Percentiles rank a stretch among this genome's conserved stretches.
These are phyloP conservation scores for Lecanicillium sp. DNA, from an alignment of 2,329 filamentous ascomycete species.

Conservation along the genomic window DNA sequence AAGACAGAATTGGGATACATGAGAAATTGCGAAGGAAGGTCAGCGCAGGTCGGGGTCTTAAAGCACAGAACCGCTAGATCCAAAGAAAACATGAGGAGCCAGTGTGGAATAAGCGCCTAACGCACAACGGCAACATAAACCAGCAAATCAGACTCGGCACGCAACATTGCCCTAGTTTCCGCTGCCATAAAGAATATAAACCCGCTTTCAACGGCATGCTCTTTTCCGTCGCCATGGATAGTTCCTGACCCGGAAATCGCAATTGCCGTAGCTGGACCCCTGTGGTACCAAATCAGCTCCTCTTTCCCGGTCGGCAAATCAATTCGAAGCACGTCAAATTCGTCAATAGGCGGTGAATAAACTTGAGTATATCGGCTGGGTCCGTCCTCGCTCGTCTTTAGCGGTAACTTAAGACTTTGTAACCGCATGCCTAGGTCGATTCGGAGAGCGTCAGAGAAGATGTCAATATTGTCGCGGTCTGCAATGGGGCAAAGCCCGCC, in stretches of 20 bases:
- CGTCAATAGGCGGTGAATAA: neutral
- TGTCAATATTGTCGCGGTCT: slow-evolving; percentile 54
- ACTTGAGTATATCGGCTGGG: neutral
- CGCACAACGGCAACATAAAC: neutral
- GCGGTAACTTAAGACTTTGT: slow-evolving; percentile 43
- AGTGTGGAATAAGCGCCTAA: too few species aligned
- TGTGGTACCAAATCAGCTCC: neutral
- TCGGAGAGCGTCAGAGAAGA: slow-evolving; percentile 54
- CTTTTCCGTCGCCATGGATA: neutral
- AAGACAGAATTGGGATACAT: too few species aligned
- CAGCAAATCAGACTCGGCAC: neutral
- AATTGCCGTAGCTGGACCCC: neutral
- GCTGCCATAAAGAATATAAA: neutral
- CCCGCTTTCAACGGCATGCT: neutral
- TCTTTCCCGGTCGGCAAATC: neutral
- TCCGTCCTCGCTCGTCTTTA: slow-evolving; percentile 38
- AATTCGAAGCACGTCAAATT: neutral
- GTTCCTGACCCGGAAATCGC: neutral
- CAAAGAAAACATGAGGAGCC: too few species aligned
- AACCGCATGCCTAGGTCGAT: slow-evolving; percentile 53
- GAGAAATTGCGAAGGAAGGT: too few species aligned
- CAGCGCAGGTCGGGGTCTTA: too few species aligned
- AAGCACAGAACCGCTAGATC: too few species aligned
- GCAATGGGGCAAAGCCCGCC: slow-evolving; percentile 63
- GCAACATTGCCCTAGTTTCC: neutral